Base-by-base conservation (phyloP, 768 basidiomycete genomes). In the Tephrocybe sp. region DNA sequence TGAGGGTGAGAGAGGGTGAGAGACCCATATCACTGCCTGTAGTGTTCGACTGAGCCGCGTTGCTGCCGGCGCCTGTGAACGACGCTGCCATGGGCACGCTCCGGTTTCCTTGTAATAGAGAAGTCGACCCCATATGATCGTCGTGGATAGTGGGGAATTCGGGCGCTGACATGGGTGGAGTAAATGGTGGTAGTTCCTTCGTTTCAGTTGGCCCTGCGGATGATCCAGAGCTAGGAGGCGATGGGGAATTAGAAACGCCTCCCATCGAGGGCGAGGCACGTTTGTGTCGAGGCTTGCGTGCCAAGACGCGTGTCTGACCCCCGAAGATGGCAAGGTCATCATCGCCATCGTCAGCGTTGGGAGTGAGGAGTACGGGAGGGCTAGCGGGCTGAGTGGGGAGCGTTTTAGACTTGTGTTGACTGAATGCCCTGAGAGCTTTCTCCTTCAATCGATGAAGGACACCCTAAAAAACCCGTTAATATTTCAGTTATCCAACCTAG, bases 251-350 rank as follows among this genome's bases (percentile, higher is more conserved):
- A 3, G 22, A 19, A 2, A 15, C 23, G 24, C 42, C 45, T 12
- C 36, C 50, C 24, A 19, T n/a, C 3, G 50, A 45, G 1, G 50
- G 29, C 11, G 42, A 47, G 7, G 49, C 22, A 22, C 40, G 38
- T 25, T 51, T 57, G 27, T 38, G 37, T 13, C 56, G 53, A 27
- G 57, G 43, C 19, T 55, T 61, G 6, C 57, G 55, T 12, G 60
- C 47, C 15, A 79, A 52, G 7, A 79, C 67, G 23, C 71, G 68
- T 45, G 70, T 74, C 58, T 79, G 77, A 7, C 78, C 79, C 13
- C 78, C 78, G 46, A 80, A 81, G 21, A 81, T 76, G 6, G 77
- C 77, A 3, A 81, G 66, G 49, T 78, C 76, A 50, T 77, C 69
- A 42, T 74, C 71, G 18, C 68, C 59, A 31, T 71, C 70, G 40